A percentile compares a stretch with the other conserved stretches of the same genome.
Conservation (phyloP, 2,329 filamentous ascomycete species). For the Sporothrix pseudoabietina region DNA sequence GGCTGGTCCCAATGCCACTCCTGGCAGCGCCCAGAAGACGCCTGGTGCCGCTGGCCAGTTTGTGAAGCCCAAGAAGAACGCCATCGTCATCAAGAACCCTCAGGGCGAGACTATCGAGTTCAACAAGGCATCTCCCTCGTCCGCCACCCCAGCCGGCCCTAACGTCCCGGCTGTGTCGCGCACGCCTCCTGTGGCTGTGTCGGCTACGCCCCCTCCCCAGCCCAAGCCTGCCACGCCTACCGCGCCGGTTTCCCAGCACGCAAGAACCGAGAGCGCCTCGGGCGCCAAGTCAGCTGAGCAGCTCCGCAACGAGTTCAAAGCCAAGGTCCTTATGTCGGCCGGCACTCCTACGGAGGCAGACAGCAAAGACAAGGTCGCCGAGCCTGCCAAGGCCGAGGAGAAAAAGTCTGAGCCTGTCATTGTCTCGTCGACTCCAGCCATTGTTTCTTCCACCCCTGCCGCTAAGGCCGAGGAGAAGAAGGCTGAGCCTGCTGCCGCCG, state of each 20-base stretch:
- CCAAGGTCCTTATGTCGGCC: constrained; percentile 65
- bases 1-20: constrained; percentile 54
- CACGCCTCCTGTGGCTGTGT: constrained; percentile 69
- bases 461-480: constrained; percentile 19
- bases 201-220: constrained; percentile 77
- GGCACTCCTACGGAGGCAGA: constrained; percentile 35
- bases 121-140: constrained; percentile 60
- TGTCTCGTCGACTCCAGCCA: constrained; percentile 15
- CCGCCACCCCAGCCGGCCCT: constrained; percentile 50
- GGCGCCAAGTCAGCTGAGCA: constrained; percentile 75
- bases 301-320: constrained; percentile 79
- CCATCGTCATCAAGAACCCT: constrained; percentile 81
- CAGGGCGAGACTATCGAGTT: constrained; percentile 75
- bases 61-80: constrained; percentile 64
- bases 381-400: constrained; percentile 20
- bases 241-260: constrained; percentile 63
- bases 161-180: constrained; percentile 56
- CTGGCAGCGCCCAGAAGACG: constrained; percentile 28
- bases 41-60: constrained; percentile 48
- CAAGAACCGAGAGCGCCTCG: constrained; percentile 68
- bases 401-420: constrained; percentile 25
- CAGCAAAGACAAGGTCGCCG: constrained; percentile 39
- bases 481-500: not conserved
- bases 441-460: constrained; percentile 7
- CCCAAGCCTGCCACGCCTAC: constrained; percentile 72